Base-by-base conservation (phyloP, 495 filamentous ascomycete genomes). In the Aspergillus sclerotioniger region DNA sequence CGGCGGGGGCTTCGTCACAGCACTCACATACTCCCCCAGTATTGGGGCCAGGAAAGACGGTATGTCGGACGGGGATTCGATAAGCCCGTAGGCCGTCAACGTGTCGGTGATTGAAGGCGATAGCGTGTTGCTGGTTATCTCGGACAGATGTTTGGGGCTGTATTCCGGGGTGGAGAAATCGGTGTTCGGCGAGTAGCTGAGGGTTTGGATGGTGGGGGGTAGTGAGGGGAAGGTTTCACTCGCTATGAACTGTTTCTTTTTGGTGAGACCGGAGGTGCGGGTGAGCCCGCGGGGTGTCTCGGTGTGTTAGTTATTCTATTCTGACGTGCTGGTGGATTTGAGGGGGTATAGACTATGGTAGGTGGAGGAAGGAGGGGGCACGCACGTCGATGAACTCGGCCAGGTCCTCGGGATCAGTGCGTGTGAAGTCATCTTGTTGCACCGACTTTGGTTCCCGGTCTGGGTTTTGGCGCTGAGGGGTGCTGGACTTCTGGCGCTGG, bases 351-450 rank as follows among this genome's bases (percentile, higher is more conserved):
- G n/a, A n/a, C n/a, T 28, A 15, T 45, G n/a, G 41, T 8, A n/a
- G 13, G 13, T 52, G 13, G 28, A 21, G 55, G 15, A 20, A 21
- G 25, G 37, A 37, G 48, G 31, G 35, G 54, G 20, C n/a, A 60
- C 59, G 48, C 78, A 84, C 83, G 60, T 86, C 81, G 29, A 85
- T 84, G 67, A 93, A 94, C 6, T 93, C 90, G 45, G 78, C 80
- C 28, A 92, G 72, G 50, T 91, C 90, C 56, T 86, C 86, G 8
- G 83, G 82, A 63, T 84, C 80, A 5, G 72, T 63, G 53, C 64
- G 58, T n/a, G 37, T 12, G 12, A 41, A 41, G 9, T 41, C 37
- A 41, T 41, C 43, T 59, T 41, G 17, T 41, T 19, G 32, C 6
- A 16, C 25, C 3, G 3, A 13, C 25, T n/a, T 50, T 16, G 50